These are phyloP conservation scores for Plasmodium billcollinsi DNA, from an alignment of 169 alveolate species.

Conservation along the genomic window DNA sequence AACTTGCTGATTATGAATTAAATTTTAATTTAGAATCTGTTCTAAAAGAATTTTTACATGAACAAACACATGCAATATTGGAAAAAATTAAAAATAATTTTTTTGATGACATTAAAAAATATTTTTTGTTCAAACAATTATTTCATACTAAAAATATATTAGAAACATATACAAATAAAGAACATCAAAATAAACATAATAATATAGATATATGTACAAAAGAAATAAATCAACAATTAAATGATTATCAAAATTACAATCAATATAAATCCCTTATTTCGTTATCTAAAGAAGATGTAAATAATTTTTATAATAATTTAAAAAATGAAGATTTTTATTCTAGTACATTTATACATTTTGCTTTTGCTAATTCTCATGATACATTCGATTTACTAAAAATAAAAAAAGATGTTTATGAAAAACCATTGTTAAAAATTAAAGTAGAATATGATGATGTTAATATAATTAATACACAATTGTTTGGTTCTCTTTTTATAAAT, in stretches of 20 bases:
- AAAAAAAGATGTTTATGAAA: constrained; percentile 56
- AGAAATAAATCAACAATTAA: background rate
- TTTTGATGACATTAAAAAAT: constrained; percentile 26
- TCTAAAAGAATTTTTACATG: constrained; percentile 42
- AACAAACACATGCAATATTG: constrained; percentile 16
- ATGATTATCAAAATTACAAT: background rate
- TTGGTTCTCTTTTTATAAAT: constrained; percentile 82
- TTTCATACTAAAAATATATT: background rate
- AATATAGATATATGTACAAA: background rate
- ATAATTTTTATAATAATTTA: constrained; percentile 17
- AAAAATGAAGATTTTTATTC: constrained; percentile 55
- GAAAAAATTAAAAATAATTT: constrained; percentile 17
- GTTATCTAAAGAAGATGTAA: constrained; percentile 9
- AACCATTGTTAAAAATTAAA: constrained; percentile 61
- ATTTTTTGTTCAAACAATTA: constrained; percentile 35
- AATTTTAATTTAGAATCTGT: constrained; percentile 45
- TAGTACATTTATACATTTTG: constrained; percentile 37
- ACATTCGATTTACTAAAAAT: constrained; percentile 49
- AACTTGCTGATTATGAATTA: constrained; percentile 17
- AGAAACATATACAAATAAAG: background rate
- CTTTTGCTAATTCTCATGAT: constrained; percentile 22
- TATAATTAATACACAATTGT: constrained; percentile 84
- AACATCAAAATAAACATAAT: background rate
- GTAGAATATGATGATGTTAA: constrained; percentile 79
- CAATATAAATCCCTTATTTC: background rate